phyloP scores from a whole-genome alignment of 208 protist species.

The Leishmania lainsoni region DNA sequence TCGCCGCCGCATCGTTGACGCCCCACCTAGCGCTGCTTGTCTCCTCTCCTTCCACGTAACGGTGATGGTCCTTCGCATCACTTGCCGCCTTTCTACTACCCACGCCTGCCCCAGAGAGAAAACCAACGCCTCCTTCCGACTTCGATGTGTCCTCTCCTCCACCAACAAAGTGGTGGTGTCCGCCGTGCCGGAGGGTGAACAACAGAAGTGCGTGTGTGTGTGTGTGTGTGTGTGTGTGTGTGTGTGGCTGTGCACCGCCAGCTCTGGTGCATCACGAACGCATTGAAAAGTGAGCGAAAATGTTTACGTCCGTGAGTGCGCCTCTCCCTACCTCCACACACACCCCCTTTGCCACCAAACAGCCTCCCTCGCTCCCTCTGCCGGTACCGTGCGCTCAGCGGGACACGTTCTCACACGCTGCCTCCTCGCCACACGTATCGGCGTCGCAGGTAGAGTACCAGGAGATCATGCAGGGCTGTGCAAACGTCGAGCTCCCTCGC shows the following conservation, averaged over 20 bases:
- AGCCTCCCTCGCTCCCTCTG: background rate
- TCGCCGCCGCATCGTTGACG: background rate
- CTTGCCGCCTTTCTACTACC: background rate
- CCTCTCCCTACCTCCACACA: background rate
- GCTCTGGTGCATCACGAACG: background rate
- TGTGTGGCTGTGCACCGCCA: background rate
- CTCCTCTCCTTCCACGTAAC: background rate
- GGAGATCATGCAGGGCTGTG: constrained; percentile 72
- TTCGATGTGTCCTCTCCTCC: background rate
- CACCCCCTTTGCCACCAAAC: background rate
- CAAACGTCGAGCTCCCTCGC: constrained; percentile 66
- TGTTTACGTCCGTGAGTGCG: background rate
- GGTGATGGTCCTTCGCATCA: background rate
- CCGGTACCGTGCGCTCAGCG: constrained; percentile 7
- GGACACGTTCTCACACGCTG: constrained; percentile 70
- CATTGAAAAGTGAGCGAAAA: background rate
- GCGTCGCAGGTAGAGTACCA: constrained; percentile 62
- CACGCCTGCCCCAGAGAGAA: too few species aligned
- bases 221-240: background rate
- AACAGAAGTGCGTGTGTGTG: too few species aligned
- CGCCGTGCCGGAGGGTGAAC: background rate
- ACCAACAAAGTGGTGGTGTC: background rate
- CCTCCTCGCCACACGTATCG: constrained; percentile 44
- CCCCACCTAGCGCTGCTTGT: background rate
- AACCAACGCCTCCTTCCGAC: background rate